Evolutionary conservation across 495 filamentous ascomycete genomes (phyloP).

Genomic region (Astrothelium subdiscretum): DNA sequence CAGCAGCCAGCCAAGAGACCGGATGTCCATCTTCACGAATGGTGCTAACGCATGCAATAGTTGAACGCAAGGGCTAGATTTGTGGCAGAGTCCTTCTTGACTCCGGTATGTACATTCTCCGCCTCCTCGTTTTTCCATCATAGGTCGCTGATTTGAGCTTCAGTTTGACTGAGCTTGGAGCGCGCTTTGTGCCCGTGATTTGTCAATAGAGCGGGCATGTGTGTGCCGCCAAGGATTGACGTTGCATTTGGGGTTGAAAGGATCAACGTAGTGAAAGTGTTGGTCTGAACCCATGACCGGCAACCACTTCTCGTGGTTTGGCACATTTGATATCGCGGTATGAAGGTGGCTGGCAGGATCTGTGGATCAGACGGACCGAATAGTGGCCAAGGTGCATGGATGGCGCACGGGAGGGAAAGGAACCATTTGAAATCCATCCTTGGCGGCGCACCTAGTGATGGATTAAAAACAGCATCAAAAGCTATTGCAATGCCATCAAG

Average conservation of each 20-base stretch:
- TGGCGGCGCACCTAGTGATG: too few relatives aligned
- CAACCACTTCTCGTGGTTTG: background rate
- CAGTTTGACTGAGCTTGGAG: background rate
- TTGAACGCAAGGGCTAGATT: slow-evolving; percentile 95
- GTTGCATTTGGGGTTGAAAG: background rate
- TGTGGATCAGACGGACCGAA: too few relatives aligned
- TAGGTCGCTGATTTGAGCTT: background rate
- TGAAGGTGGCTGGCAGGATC: too few relatives aligned
- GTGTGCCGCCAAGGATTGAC: background rate
- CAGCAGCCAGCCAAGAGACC: background rate
- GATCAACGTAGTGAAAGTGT: background rate
- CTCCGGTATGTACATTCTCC: slow-evolving; percentile 53
- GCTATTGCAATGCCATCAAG: background rate
- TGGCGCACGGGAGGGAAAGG: too few relatives aligned
- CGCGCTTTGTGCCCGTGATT: background rate
- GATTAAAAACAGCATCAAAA: too few relatives aligned
- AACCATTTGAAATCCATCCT: too few relatives aligned
- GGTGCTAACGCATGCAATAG: slow-evolving; percentile 32
- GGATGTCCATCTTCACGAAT: background rate
- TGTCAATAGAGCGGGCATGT: background rate
- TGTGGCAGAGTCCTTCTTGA: slow-evolving; percentile 94
- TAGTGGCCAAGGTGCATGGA: too few relatives aligned
- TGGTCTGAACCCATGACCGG: background rate
- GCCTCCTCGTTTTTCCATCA: background rate
- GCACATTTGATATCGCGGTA: too few relatives aligned